A percentile compares a stretch with the other conserved stretches of the same genome.
Conservation (phyloP, 257 asterid species). For the Nicotiana benthamiana region DNA sequence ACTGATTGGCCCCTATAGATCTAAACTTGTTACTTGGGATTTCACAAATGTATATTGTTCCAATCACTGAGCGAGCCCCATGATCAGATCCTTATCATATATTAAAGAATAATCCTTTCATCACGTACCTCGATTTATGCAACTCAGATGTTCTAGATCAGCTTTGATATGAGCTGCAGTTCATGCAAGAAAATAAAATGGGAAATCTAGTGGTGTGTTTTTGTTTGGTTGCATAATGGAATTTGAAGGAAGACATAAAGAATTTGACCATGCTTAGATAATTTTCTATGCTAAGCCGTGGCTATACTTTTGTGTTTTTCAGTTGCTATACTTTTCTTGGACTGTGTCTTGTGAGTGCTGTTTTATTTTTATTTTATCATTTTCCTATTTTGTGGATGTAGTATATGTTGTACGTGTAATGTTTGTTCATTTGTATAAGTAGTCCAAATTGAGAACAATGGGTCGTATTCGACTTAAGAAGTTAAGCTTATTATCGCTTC, state of each 20-base stretch:
- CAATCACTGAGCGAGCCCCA: not conserved
- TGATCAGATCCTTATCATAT: not conserved
- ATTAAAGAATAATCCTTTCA: not conserved
- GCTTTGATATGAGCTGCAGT: not conserved
- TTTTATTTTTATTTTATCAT: too few relatives aligned
- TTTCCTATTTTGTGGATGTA: too few relatives aligned
- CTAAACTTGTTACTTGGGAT: not conserved
- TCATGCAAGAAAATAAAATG: not conserved
- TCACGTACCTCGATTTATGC: not conserved
- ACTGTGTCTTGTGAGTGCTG: too few relatives aligned
- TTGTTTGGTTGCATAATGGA: not conserved
- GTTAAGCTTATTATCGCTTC: too few relatives aligned
- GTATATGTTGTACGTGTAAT: too few relatives aligned
- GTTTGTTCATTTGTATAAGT: too few relatives aligned
- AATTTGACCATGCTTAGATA: not conserved
- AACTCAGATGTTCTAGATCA: not conserved
- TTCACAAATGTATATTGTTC: not conserved
- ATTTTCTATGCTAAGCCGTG: too few relatives aligned
- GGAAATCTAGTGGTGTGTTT: not conserved
- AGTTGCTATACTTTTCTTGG: too few relatives aligned
- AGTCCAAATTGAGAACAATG: too few relatives aligned
- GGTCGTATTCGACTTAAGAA: too few relatives aligned
- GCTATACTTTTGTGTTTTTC: too few relatives aligned
- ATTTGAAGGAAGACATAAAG: not conserved
- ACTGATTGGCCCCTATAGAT: not conserved